Conservation (phyloP, 1,284 basidiomycete species). For the Apiotrichum laibachii region DNA sequence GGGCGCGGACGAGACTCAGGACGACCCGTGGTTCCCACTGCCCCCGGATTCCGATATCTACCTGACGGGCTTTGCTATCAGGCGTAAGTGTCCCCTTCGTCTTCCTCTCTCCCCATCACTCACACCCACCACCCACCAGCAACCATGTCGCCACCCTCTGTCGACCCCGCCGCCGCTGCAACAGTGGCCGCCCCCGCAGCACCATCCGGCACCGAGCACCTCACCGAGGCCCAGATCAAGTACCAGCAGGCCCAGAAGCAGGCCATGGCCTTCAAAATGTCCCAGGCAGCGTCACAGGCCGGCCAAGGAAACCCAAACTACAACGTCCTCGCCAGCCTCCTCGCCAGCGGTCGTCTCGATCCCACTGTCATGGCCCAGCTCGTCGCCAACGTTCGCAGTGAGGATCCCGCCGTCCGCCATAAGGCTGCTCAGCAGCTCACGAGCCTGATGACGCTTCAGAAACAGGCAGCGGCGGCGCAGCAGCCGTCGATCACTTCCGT, state of each 20-base stretch:
- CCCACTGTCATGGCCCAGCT: conserved; percentile 22
- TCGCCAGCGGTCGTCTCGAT: conserved; percentile 18
- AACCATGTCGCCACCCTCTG: conserved; percentile 1
- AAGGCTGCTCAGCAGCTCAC: conserved; percentile 20
- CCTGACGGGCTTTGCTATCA: conserved; percentile 17
- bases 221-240: conserved; percentile 24
- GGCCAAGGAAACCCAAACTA: conserved; percentile 9
- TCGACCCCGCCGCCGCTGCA: not conserved
- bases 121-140: not conserved
- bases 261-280: conserved; percentile 23
- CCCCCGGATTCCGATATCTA: conserved; percentile 16
- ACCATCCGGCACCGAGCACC: not conserved
- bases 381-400: conserved; percentile 13
- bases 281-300: conserved; percentile 13
- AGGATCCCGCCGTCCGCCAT: conserved; percentile 11
- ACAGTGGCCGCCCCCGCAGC: conserved; percentile 1
- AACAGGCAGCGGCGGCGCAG: conserved; percentile 5
- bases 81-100: conserved; percentile 1
- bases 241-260: conserved; percentile 25
- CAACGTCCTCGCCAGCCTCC: conserved; percentile 13
- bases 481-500: conserved; percentile 1
- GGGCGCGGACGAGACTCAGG: conserved; percentile 8
- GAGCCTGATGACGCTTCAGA: conserved; percentile 15
- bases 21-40: conserved; percentile 16
- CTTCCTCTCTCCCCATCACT: not conserved